Percentiles rank a stretch among this genome's conserved stretches.
Conservation (phyloP, 768 basidiomycete genomes). For the Stropharia rugosoannulata region DNA sequence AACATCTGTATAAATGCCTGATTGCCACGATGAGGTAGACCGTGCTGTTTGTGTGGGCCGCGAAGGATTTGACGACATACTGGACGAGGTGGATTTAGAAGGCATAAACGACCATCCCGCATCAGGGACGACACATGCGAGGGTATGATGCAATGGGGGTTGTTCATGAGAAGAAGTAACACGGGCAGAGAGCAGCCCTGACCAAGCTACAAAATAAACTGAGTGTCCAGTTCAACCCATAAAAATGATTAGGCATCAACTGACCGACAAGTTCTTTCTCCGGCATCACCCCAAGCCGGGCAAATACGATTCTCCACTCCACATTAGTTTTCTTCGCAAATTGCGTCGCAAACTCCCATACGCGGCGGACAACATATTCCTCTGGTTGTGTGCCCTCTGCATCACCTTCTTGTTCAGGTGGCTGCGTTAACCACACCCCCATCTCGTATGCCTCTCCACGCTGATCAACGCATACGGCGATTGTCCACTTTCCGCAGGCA, state of each 20-base stretch:
- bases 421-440: conserved; percentile 64
- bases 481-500: conserved; percentile 71
- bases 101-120: conserved; percentile 60
- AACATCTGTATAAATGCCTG: conserved; percentile 35
- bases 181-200: conserved; percentile 43
- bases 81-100: conserved; percentile 17
- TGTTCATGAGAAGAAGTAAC: conserved; percentile 37
- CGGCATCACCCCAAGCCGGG: conserved; percentile 64
- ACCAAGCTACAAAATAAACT: conserved; percentile 57
- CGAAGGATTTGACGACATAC: conserved; percentile 24
- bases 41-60: conserved; percentile 18
- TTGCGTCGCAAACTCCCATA: conserved; percentile 70
- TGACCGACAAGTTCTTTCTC: conserved; percentile 64
- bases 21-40: conserved; percentile 21
- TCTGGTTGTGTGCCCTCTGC: conserved; percentile 28
- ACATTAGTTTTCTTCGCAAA: conserved; percentile 66
- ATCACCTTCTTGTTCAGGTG: conserved; percentile 20
- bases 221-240: conserved; percentile 6
- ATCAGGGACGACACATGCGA: conserved; percentile 60
- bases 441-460: conserved; percentile 74
- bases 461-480: conserved; percentile 75
- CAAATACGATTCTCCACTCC: conserved; percentile 79
- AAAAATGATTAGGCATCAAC: conserved; percentile 20
- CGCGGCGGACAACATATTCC: conserved; percentile 49
- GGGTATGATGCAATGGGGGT: conserved; percentile 56